Base-by-base conservation (phyloP, 768 basidiomycete genomes). In the Tephrocybe sp. region DNA sequence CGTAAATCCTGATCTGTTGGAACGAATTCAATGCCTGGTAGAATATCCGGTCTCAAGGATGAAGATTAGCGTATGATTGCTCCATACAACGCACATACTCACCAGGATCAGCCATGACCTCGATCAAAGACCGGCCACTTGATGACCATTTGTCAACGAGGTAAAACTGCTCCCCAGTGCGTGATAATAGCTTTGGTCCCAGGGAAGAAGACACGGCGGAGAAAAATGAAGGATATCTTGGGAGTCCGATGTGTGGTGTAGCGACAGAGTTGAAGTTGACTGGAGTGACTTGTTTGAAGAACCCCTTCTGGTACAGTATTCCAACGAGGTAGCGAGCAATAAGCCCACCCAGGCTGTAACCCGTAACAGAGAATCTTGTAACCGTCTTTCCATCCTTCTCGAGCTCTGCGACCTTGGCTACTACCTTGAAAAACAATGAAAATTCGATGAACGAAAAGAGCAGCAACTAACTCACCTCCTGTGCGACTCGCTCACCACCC, bases 201-300 rank as follows among this genome's bases (percentile, higher is more conserved):
- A 95, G 60, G 16, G 64, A 71, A 1, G 75, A 71, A 9, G 74
- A 60, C 0, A 89, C 39, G 1, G 69, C 68, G 1, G 86, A 87
- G 34, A 84, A 61, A 27, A 86, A 66, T 2, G 83, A 81, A 22
- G 77, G 74, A 53, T 86, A 85, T 59, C 72, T 70, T 4, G 82
- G 83, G 6, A 92, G 75, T 12, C 92, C 92, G 32, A 92, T 73
- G 53, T 91, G 86, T 1, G 92, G 92, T 0, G 92, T 90, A 1
- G 92, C 89, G 42, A 94, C 69, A 0, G 92, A 90, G 46, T 81
- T 82, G 65, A 94, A 95, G 64, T 91, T 92, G 46, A 89, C 76
- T 1, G 92, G 89, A 24, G 69, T 66, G 35, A 92, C 76, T 1
- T 71, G 68, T 2, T 84, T 73, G 60, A 95, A 95, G 71, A 93